Percentiles rank a stretch among this genome's conserved stretches.
phyloP scores from a whole-genome alignment of 345 rosid species.

The Cochlearia excelsa region DNA sequence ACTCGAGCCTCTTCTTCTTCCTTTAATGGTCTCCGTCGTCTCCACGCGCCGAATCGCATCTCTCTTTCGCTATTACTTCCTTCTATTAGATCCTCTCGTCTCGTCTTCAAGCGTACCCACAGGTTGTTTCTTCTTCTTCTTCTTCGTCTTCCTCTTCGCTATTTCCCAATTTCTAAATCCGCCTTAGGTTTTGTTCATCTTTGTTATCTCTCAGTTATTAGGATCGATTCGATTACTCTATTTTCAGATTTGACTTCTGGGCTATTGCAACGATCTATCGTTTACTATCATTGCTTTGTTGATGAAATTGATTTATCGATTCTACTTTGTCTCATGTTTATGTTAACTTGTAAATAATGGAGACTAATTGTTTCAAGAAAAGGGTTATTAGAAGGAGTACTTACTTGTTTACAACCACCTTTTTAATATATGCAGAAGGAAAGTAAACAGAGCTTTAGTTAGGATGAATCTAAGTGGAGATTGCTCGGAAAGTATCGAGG shows the following conservation, averaged over 20 bases:
- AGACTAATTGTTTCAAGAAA: conserved; percentile 19
- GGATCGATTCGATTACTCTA: background rate
- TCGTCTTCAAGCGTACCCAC: conserved; percentile 2
- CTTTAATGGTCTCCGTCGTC: conserved; percentile 15
- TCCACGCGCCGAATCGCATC: conserved; percentile 3
- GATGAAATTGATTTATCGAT: background rate
- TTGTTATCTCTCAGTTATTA: background rate
- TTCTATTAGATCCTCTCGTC: conserved; percentile 4
- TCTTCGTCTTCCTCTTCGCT: background rate
- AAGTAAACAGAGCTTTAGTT: conserved; percentile 17
- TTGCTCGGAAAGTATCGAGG: conserved; percentile 34
- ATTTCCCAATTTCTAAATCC: background rate
- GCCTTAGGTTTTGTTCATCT: conserved; percentile 1
- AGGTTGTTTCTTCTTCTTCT: conserved; percentile 8
- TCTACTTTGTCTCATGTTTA: background rate
- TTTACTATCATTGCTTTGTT: background rate
- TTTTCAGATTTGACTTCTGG: background rate
- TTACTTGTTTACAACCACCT: conserved; percentile 16
- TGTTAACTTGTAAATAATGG: background rate
- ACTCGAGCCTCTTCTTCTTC: conserved; percentile 4
- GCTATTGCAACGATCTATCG: background rate
- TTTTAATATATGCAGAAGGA: conserved; percentile 47
- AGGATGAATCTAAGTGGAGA: conserved; percentile 46
- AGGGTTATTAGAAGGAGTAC: conserved; percentile 14
- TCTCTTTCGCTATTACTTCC: background rate